Evolutionary conservation across 2,329 filamentous ascomycete genomes (phyloP).

Genomic region (Gnomoniopsis smithogilvyi): DNA sequence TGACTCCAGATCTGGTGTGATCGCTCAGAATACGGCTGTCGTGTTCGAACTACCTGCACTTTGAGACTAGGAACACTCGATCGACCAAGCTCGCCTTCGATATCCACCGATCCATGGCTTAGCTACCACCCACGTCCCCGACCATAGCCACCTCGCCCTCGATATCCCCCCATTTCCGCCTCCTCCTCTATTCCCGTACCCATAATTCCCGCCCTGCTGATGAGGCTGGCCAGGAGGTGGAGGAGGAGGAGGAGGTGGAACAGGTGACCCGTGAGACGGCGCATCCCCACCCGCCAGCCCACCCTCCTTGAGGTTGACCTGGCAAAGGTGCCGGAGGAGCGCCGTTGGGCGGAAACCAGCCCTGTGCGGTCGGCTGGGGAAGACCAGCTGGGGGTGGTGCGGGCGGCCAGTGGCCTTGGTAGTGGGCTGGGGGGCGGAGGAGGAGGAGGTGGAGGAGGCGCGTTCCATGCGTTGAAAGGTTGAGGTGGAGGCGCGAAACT

Average conservation of each 20-base stretch:
- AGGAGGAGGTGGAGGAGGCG: constrained; percentile 27
- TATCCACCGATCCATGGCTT: too few species aligned
- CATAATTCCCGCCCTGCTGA: constrained; percentile 12
- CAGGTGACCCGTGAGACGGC: background rate
- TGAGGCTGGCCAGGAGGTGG: constrained; percentile 16
- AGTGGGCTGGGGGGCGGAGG: constrained; percentile 36
- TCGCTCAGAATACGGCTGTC: too few species aligned
- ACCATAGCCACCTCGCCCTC: constrained; percentile 25
- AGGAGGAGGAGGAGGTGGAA: constrained; percentile 13
- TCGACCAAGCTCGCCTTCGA: too few species aligned
- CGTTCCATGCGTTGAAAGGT: constrained; percentile 19
- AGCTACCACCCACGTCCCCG: constrained; percentile 20
- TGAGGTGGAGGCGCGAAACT: constrained; percentile 20
- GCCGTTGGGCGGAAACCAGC: constrained; percentile 23
- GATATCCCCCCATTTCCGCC: constrained; percentile 28
- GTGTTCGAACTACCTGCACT: too few species aligned
- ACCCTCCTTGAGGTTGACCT: constrained; percentile 18
- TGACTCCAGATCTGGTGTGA: background rate
- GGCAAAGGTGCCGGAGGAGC: background rate
- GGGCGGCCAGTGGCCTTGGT: constrained; percentile 39
- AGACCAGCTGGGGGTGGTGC: constrained; percentile 29
- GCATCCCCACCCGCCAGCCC: constrained; percentile 20
- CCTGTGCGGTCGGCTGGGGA: constrained; percentile 18
- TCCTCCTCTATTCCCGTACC: constrained; percentile 21
- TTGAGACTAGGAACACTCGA: too few species aligned